Evolutionary conservation across 2,329 filamentous ascomycete genomes (phyloP).

Genomic region (Neophaeococcomyces aloes): DNA sequence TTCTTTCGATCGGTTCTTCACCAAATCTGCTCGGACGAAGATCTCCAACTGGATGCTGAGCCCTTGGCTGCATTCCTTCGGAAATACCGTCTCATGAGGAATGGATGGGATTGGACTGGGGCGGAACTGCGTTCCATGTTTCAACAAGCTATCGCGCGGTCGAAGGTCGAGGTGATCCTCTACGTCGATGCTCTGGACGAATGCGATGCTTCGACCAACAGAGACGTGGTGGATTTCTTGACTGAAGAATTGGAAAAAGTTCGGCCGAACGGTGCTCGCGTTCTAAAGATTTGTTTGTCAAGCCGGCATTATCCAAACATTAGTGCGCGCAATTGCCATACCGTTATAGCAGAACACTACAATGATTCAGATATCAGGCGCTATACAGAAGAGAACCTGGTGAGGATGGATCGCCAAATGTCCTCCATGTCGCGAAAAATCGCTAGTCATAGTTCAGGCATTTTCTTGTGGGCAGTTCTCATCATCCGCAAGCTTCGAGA

Average conservation of each 20-base stretch:
- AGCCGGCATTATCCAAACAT: conserved; percentile 1
- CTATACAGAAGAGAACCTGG: neutral
- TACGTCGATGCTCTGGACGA: neutral
- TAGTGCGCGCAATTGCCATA: neutral
- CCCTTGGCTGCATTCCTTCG: neutral
- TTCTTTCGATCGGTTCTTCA: conserved; percentile 17
- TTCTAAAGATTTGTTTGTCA: neutral
- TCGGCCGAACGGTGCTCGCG: neutral
- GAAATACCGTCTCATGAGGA: neutral
- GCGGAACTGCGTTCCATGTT: neutral
- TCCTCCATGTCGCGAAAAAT: neutral
- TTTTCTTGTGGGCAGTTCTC: neutral
- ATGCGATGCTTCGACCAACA: neutral
- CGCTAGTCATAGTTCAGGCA: neutral
- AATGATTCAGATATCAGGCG: neutral
- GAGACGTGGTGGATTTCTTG: neutral
- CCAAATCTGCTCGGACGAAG: conserved; percentile 11
- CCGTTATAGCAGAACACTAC: neutral
- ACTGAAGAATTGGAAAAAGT: neutral
- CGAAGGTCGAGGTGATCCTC: neutral
- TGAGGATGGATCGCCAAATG: neutral
- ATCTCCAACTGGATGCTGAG: neutral
- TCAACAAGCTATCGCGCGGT: neutral
- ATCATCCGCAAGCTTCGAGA: neutral
- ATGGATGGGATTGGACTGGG: neutral